Base-by-base conservation (phyloP, 2,329 filamentous ascomycete genomes). In the Venturia aucupariae region DNA sequence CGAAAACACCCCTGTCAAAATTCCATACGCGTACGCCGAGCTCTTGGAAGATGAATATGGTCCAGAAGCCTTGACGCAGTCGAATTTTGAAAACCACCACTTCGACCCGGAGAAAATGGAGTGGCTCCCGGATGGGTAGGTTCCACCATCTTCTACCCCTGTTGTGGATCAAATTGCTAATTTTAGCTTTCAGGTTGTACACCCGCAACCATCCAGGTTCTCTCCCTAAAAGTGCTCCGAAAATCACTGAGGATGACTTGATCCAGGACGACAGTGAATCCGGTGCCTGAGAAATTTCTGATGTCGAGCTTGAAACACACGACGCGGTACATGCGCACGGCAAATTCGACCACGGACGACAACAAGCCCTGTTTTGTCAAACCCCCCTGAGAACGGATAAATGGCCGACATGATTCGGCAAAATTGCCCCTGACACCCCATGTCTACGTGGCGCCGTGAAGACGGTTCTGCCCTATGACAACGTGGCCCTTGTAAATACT, bases 31-130 rank as follows among this genome's bases (percentile, higher is more conserved):
- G 15, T 86, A 86, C 71, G 76, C 79, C 10, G 77, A 78, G 42
- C 70, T 87, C 32, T 74, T 86, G 55, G 72, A 76, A 3, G 78
- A 82, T 60, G 83, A 86, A 70, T 86, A 86, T 67, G 81, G 83
- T 1, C 66, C 75, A 6, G 73, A 76, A 7, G 74, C 80, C 2
- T 69, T 86, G 66, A 80, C 78, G 3, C 73, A 77, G 42, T 78
- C 75, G 8, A 72, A 72, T 48, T 84, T 77, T 63, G 74, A 80
- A 46, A 70, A 73, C n/a, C 77, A 79, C 65, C 65, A 67, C 8
- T 81, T 79, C 62, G 74, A 79, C 65, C 60, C 67, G 30, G 68
- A 72, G 61, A 38, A 61, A 42, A 48, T 54, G 61, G 60, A 65
- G 51, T 65, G 64, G 64, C 2, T 65, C 3, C 64, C 64, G 8